Evolutionary conservation across 2,329 filamentous ascomycete species (phyloP), one percentile per base, ranked within the genome.

Genomic region (Fusarium xyrophilum): DNA sequence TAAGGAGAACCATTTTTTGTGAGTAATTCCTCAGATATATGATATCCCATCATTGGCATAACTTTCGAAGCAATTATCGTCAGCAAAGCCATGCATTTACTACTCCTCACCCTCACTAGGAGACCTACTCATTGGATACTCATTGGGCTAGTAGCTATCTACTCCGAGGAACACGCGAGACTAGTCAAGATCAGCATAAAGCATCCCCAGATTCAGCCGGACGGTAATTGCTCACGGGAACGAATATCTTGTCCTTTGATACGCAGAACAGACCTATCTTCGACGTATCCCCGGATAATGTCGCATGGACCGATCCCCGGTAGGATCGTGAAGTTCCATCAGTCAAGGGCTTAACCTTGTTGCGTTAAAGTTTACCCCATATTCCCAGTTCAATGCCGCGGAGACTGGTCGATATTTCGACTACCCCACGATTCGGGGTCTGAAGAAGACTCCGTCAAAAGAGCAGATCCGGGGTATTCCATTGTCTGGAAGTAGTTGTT

Each of bases 371-470:
- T 36, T 19, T 19, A 42, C 56, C 56, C 19, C 57, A 43, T 58
- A 2, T n/a, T 25, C 19, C 23, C 10, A n/a, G 4, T 4, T 15
- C 15, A 19, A 62, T 28, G 6, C 60, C 60, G 39, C 60, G 47
- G 47, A 62, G 47, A 56, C 60, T 63, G 62, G 57, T 62, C 60
- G 9, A 56, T 13, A 62, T 55, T 32, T 30, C 25, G 40, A 30
- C 17, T 32, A 47, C 57, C 57, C 60, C 57, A 54, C 35, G 33
- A 46, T n/a, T 43, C 57, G 42, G 47, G 4, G 5, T 21, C 15
- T 33, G 21, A 42, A 38, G 5, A 47, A 47, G 35, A n/a, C 17
- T 21, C 48, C 48, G 58, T 25, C 21, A 28, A 7, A 32, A 19
- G 7, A 19, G 11, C 28, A 28, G 12, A 38, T 25, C 43, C 15